Conservation (phyloP, 257 asterid species). For the Leonotis leonurus region DNA sequence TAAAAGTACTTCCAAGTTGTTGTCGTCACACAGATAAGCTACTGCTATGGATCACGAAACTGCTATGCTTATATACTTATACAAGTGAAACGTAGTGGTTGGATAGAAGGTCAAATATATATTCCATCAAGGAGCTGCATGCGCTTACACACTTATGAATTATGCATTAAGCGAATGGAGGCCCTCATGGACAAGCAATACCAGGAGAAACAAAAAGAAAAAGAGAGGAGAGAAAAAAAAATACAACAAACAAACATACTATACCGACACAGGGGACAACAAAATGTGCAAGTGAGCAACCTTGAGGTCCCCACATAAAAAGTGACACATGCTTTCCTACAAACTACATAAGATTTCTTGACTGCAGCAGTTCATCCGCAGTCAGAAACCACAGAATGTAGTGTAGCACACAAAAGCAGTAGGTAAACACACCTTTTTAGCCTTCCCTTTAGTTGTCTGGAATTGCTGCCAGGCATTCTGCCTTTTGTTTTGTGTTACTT, state of each 20-base stretch:
- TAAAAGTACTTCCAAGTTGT: neutral
- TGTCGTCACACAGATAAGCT: neutral
- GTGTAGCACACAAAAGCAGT: neutral
- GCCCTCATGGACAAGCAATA: neutral
- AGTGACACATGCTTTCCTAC: neutral
- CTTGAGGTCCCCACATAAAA: neutral
- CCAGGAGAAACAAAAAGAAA: neutral
- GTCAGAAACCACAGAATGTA: neutral
- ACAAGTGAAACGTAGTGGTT: neutral
- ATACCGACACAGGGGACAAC: neutral
- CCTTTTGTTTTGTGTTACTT: conserved; percentile 87
- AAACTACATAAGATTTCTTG: neutral
- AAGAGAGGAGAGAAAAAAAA: neutral
- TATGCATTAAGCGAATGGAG: neutral
- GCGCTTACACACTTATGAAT: neutral
- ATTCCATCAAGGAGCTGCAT: neutral
- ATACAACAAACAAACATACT: too few species aligned
- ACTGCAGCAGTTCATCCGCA: conserved; percentile 1
- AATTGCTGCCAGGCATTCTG: conserved; percentile 98
- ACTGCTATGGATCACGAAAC: neutral
- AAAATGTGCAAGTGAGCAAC: neutral
- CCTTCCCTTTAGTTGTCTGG: conserved; percentile 84
- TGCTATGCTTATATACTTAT: neutral
- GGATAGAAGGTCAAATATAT: neutral
- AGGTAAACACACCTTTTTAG: conserved; percentile 62